Conservation (phyloP, 257 asterid genomes). For the Verbena officinalis region DNA sequence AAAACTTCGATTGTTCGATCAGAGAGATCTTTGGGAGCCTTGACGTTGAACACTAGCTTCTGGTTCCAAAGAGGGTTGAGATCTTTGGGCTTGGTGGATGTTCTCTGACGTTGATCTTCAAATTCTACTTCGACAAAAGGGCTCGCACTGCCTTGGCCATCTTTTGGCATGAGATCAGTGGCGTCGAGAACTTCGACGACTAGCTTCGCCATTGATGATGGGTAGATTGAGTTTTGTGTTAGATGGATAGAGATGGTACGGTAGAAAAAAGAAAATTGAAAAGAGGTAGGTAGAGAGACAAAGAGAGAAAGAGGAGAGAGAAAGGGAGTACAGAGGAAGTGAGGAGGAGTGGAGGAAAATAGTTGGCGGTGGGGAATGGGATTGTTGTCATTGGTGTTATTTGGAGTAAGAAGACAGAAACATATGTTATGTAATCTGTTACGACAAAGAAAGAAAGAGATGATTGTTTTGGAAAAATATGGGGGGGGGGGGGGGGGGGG, state of each 20-base stretch:
- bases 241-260: slow-evolving; percentile 31
- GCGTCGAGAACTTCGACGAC: slow-evolving; percentile 83
- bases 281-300: slow-evolving; percentile 21
- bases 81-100: slow-evolving; percentile 65
- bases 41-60: slow-evolving; percentile 61
- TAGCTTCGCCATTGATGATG: slow-evolving; percentile 69
- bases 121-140: slow-evolving; percentile 85
- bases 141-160: slow-evolving; percentile 88
- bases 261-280: slow-evolving; percentile 19
- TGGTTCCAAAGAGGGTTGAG: slow-evolving; percentile 89
- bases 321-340: background rate
- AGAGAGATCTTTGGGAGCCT: slow-evolving; percentile 46
- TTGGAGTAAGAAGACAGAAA: slow-evolving; percentile 49
- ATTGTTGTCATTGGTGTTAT: slow-evolving; percentile 19
- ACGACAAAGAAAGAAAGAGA: slow-evolving; percentile 25
- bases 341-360: slow-evolving; percentile 31
- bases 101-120: slow-evolving; percentile 62
- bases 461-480: slow-evolving; percentile 30
- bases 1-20: slow-evolving; percentile 55
- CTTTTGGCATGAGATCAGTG: slow-evolving; percentile 95
- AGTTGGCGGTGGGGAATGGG: slow-evolving; percentile 40
- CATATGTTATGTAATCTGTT: slow-evolving; percentile 30
- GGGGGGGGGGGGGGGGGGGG: slow-evolving; percentile 12
- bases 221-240: background rate
- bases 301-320: slow-evolving; percentile 18